Evolutionary conservation across 805 yeast genomes (phyloP), one percentile per base, ranked within the genome.

Genomic region (Priceomyces haplophilus): DNA sequence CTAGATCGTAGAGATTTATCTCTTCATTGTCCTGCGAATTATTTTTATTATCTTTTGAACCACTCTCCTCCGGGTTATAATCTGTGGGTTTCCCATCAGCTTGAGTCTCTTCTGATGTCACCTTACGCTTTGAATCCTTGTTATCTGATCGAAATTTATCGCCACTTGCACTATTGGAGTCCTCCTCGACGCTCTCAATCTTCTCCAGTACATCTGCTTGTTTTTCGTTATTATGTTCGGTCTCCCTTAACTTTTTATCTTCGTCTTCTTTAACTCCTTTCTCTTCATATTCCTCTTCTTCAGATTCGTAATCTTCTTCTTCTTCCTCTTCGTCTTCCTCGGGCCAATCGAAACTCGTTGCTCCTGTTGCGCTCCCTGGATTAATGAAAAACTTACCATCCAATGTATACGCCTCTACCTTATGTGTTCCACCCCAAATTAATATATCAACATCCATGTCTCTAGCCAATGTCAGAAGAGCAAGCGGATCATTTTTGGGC

Each of bases 291-390:
- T 53, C 55, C 24, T 20, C 34, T 15, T 36, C 39, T 36, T 36
- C 30, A 20, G 62, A 51, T 4, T 57, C 59, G 10, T 59, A 53
- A 18, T 47, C 55, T 2, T 58, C 64, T 3, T 59, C 67, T 3
- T 74, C 72, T 2, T 75, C 82, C 1, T 57, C 64, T 15, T 76
- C 80, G 2, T 72, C 75, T 5, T 69, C 73, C 44, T 82, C 82
- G 65, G 82, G 79, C 54, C 82, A 83, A 38, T 61, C 65, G 24
- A 85, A 76, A 34, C 76, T 75, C 50, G 76, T 80, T 0, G 97
- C 97, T 19, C 99, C 99, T 0, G 97, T 90, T 33, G 95, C 95
- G 58, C 95, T 85, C 0, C 99, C 99, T 0, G 99, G 98, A 60
- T 88, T 91, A n/a, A 93, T 76, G 56, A 93, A 93, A 61, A 90